Base-by-base conservation (phyloP, 140 eudicot genomes). In the Anethum foeniculum region DNA sequence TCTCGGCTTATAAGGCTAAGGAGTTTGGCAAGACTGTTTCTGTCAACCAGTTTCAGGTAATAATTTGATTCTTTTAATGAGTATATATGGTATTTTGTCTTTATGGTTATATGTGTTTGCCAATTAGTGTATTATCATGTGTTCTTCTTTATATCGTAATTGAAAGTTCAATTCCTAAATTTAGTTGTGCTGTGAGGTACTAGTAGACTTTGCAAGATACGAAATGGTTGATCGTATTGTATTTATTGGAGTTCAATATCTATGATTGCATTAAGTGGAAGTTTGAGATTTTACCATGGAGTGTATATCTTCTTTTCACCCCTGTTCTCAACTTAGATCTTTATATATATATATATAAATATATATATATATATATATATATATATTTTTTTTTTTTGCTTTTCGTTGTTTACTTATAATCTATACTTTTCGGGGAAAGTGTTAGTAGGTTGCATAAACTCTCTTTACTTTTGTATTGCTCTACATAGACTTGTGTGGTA, bases 41-140 rank as follows among this genome's bases (percentile, higher is more conserved):
- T 0, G 90, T 79, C 58, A 96, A 93, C 81, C 99, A 96, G 58
- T 96, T 96, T 78, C 99, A 93, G 99, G 99, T 95, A 85, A 32
- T 4, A 32, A 13, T 32, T 32, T 0, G 10, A 34, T 68, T 32
- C 5, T 1, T 68, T 2, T 15, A 32, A 68, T 3, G 34, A 65
- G 28, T 65, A 11, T 3, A 0, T 0, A 30, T 28, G n/a, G 12
- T 21, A 67, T 67, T 67, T 30, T 67, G 41, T 30, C 74, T 67
- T 0, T 47, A 5, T 67, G 15, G 11, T 27, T 13, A 12, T 75
- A 75, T 27, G 64, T 75, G 36, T 44, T 25, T 74, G 78, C 12
- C 39, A 5, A 75, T 46, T 75, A 4, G 10, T 75, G 62, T 47
- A 5, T 48, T 48, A 12, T 44, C 32, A 23, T 44, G 23, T 74